phyloP scores from a whole-genome alignment of 1,284 basidiomycete species.

The Malassezia cuniculi region DNA sequence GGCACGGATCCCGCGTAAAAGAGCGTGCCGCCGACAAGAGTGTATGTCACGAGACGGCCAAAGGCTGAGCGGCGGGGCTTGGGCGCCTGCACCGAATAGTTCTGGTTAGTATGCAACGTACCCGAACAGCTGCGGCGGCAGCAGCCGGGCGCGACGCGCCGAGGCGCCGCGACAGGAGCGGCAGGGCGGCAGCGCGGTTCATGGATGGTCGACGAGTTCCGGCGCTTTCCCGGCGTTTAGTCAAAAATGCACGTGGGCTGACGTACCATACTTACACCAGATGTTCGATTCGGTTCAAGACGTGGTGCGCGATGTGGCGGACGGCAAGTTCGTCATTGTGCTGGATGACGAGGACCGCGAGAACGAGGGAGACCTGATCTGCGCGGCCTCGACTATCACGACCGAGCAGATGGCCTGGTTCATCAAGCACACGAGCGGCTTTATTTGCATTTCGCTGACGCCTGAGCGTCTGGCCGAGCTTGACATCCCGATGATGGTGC shows the following conservation, averaged over 20 bases:
- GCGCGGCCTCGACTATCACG: constrained; percentile 50
- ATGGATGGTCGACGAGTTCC: no score
- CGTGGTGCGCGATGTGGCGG: constrained; percentile 23
- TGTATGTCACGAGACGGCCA: constrained; percentile 23
- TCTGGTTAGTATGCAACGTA: no score
- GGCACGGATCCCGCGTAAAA: constrained; percentile 40
- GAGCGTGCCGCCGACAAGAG: constrained; percentile 21
- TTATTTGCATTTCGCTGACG: constrained; percentile 80
- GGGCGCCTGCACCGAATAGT: no score
- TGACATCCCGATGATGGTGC: constrained; percentile 85
- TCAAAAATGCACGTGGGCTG: no score
- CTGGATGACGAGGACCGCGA: constrained; percentile 44
- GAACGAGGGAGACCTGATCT: constrained; percentile 44
- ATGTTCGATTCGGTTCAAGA: constrained; percentile 35
- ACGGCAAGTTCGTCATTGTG: constrained; percentile 40
- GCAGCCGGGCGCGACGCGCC: no score
- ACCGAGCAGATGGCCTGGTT: constrained; percentile 99
- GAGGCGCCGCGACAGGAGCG: no score
- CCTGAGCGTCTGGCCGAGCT: constrained; percentile 63
- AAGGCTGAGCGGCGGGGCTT: constrained; percentile 15
- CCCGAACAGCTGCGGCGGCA: no score
- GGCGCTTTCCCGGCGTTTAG: no score
- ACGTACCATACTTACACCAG: no score
- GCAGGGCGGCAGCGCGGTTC: no score
- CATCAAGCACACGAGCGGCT: constrained; percentile 80